Base-by-base conservation (phyloP, 2,329 filamentous ascomycete species). In the Fusarium sambucinum region DNA sequence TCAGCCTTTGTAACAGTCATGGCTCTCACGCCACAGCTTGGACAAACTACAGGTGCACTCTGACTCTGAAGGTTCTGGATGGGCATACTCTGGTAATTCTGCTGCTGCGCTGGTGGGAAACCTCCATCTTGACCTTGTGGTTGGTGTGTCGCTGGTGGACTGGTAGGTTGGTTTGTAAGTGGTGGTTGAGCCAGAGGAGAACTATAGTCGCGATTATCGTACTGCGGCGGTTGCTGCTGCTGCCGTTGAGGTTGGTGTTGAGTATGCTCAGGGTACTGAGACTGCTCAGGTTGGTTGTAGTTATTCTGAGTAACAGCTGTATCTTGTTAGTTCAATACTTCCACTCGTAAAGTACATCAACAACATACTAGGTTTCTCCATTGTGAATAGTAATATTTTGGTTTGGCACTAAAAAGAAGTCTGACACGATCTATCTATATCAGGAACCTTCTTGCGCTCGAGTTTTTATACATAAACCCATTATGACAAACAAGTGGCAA, bases 321-420 rank as follows among this genome's bases (percentile, higher is more conserved):
- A 4, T 19, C 13, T 13, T 25, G 32, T 59, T 23, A 48, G 42
- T 44, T 6, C 4, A 25, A 21, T 8, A 23, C 17, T 9, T 27
- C 27, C 8, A 14, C 2, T 4, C n/a, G 3, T 30, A 10, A 16
- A 46, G 32, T n/a, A 27, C 23, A 30, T 13, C 4, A n/a, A 59
- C 30, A 16, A 32, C 68, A 33, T 65, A 72, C 70, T 66, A 5
- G 68, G 41, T 25, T 65, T 69, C 40, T 72, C 70, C 70, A 72
- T 72, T 33, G 30, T 59, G 30, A 48, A 38, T 48, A 9, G 21
- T 41, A 38, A 13, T 38, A 38, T 21, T 30, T 23, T 19, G 13
- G 5, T 11, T 33, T 33, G n/a, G 29, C 19, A 25, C 29, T 30
- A 41, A 16, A 23, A 13, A 13, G 29, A 33, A 46, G 35, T 19